Conservation (phyloP, 2,329 filamentous ascomycete genomes). For the Botrytis byssoidea region DNA sequence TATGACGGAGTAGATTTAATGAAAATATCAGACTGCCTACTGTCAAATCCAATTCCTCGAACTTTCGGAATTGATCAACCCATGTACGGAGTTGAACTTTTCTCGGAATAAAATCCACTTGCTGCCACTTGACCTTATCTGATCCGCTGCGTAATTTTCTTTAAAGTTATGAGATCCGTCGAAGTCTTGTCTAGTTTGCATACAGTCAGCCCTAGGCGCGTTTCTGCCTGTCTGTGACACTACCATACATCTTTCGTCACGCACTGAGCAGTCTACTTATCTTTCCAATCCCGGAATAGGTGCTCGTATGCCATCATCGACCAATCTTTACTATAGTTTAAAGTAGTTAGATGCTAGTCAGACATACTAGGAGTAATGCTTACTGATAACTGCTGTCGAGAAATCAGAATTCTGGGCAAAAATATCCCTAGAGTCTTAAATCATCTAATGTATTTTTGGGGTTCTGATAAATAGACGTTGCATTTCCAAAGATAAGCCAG, state of each 20-base stretch:
- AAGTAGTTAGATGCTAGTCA: not conserved
- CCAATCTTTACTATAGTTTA: not conserved
- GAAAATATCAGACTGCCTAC: not conserved
- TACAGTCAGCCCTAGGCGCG: not conserved
- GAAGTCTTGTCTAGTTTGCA: not conserved
- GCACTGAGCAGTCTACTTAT: not conserved
- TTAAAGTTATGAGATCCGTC: not conserved
- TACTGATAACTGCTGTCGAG: not conserved
- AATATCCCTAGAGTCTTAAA: not conserved
- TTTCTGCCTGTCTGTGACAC: not conserved
- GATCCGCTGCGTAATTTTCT: not conserved
- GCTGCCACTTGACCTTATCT: not conserved
- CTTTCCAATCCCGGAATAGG: not conserved
- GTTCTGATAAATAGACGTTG: not conserved
- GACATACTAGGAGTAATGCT: not conserved
- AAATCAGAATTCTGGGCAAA: not conserved
- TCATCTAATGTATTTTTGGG: not conserved
- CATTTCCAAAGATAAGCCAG: not conserved
- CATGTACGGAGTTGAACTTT: not conserved
- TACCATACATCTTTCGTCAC: not conserved
- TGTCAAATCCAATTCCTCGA: not conserved
- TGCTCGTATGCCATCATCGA: not conserved
- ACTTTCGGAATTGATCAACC: not conserved
- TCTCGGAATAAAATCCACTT: not conserved
- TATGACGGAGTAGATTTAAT: accelerated